A percentile compares a stretch with the other conserved stretches of the same genome.
These are phyloP conservation scores for Rhizomucor pusillus DNA, from an alignment of 371 early-diverging fungal genomes.

Conservation along the genomic window DNA sequence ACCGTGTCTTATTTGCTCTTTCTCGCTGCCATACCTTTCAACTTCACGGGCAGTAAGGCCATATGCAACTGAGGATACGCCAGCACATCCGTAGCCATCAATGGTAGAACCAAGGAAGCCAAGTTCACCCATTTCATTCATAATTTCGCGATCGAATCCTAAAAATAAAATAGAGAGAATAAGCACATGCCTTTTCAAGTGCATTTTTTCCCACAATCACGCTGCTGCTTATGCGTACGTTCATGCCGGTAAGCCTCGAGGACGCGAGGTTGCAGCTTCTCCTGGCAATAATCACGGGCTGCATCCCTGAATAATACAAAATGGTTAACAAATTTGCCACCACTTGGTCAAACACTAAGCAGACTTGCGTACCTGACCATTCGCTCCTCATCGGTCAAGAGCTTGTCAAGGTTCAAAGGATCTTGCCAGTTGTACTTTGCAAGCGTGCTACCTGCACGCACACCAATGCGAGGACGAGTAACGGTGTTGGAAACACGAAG, in stretches of 20 bases:
- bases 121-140: slow-evolving; percentile 93
- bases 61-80: slow-evolving; percentile 96
- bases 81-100: slow-evolving; percentile 96
- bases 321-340: not conserved
- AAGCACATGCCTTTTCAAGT: not conserved
- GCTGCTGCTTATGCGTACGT: slow-evolving; percentile 32
- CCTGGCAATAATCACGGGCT: slow-evolving; percentile 87
- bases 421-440: slow-evolving; percentile 95
- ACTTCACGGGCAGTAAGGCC: slow-evolving; percentile 96
- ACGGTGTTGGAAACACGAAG: slow-evolving; percentile 9
- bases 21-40: slow-evolving; percentile 61
- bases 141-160: slow-evolving; percentile 88
- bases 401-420: slow-evolving; percentile 80
- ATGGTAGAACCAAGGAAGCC: slow-evolving; percentile 95
- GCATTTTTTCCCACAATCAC: slow-evolving; percentile 14
- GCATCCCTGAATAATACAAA: slow-evolving; percentile 58
- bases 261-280: slow-evolving; percentile 85
- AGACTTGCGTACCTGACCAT: slow-evolving; percentile 65
- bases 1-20: not conserved
- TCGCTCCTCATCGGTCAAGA: slow-evolving; percentile 88
- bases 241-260: slow-evolving; percentile 85
- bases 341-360: not conserved
- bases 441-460: slow-evolving; percentile 47
- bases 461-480: slow-evolving; percentile 41
- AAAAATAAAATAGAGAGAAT: slow-evolving; percentile 2